Base-by-base conservation (phyloP, 2,329 filamentous ascomycete species). In the Penicillium rolfsii region DNA sequence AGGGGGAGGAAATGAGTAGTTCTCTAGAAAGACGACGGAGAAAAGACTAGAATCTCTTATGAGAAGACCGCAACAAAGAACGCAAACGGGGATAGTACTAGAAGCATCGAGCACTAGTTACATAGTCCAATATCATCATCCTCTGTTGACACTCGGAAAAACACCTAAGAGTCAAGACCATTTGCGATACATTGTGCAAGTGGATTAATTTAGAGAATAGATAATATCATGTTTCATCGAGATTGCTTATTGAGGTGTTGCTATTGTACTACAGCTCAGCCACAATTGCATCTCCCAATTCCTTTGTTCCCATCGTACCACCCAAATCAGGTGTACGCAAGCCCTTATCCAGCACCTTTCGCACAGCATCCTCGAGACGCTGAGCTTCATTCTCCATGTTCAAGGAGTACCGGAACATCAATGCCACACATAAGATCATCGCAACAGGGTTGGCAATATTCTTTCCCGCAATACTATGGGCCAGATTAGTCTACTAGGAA, bases 391-490 rank as follows among this genome's bases (percentile, higher is more conserved):
- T 81, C 38, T 90, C 88, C 70, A 94, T 85, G 70, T 87, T 87
- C 55, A 97, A 84, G 7, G 91, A 96, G 82, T 96, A 97, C 70
- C 91, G 89, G 71, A 97, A 86, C 89, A 97, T 92, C 90, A 97
- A 93, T 70, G 91, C 91, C 11, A 96, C 85, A 3, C 91, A 96
- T 24, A 97, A 86, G 64, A 97, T 91, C 65, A 91, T 94, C 46
- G 92, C 93, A 61, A 97, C 83, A 4, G 93, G 93, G 80, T 94
- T 96, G 70, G 95, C 91, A 66, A 96, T 88, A 64, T 91, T 90
- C 78, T 93, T 84, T 61, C 92, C 92, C 0, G 90, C 91, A 70
- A 97, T 97, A 70, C 96, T 92, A 49, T n/a, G 33, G 11, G 5
- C n/a, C 5, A 19, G 26, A 33, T 33, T 30, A 40, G 36, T n/a